Evolutionary conservation across 2,329 filamentous ascomycete species (phyloP).

Genomic region (Clarireedia paspali): DNA sequence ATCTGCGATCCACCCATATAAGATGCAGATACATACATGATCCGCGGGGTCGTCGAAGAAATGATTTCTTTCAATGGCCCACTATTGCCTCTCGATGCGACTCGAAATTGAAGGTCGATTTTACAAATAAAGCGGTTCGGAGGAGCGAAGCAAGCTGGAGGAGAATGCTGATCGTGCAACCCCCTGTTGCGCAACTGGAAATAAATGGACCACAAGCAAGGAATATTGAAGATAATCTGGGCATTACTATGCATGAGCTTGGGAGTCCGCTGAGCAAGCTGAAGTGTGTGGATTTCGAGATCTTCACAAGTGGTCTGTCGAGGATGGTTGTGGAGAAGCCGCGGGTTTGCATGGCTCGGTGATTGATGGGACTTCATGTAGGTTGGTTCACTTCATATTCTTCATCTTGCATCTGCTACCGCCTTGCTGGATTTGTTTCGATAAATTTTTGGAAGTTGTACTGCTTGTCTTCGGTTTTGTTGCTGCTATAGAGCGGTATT

Average conservation of each 20-base stretch:
- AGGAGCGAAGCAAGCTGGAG: slow-evolving; percentile 3
- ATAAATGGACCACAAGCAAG: not conserved
- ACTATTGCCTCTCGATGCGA: not conserved
- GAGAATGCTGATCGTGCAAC: slow-evolving; percentile 5
- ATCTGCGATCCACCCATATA: not conserved
- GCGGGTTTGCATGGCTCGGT: not conserved
- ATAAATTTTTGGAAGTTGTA: not conserved
- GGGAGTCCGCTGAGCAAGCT: not conserved
- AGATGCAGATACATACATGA: slow-evolving; percentile 1
- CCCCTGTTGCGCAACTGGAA: slow-evolving; percentile 1
- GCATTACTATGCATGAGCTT: slow-evolving; percentile 2
- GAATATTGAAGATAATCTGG: not conserved
- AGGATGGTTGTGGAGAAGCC: slow-evolving; percentile 4
- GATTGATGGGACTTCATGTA: not conserved
- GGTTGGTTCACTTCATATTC: not conserved
- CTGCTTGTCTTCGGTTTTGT: no score
- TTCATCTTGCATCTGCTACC: not conserved
- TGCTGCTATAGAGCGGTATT: no score
- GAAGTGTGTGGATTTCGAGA: slow-evolving; percentile 4
- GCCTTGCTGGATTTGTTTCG: not conserved
- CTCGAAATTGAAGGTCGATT: not conserved
- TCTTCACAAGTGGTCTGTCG: slow-evolving; percentile 1
- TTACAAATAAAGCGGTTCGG: not conserved
- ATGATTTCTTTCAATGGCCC: slow-evolving; percentile 1
- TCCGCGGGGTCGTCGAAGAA: not conserved